Evolutionary conservation across 2,329 filamentous ascomycete species (phyloP), one percentile per base, ranked within the genome.

Genomic region (Lasiodiplodia sp.): DNA sequence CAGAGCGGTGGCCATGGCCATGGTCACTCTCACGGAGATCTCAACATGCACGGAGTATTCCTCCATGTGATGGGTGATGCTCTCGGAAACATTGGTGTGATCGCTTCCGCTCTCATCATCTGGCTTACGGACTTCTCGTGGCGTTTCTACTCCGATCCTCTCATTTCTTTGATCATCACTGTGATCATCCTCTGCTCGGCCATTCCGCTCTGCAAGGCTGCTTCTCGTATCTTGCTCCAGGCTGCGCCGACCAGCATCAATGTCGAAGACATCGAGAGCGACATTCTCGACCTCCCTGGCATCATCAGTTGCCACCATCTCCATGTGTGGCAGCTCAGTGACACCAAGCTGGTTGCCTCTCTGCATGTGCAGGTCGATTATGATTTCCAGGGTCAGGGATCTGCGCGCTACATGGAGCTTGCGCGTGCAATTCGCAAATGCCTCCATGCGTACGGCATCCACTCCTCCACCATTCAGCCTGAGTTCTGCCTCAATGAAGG

Each of bases 321-420:
- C 25, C 96, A 99, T 78, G 94, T 99, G 71, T 99, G 96, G 96
- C 95, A 98, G 80, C 87, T 99, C 40, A 97, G 92, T 18, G 95
- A 98, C 77, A 96, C 94, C 65, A 97, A 97, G 83, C 86, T 97
- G 40, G 91, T 99, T 47, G 95, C 96, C 14, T 96, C 92, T 12
- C 88, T 99, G 80, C 96, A 99, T 77, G 91, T 99, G 55, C 93
- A 97, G 78, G 91, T 99, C 25, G 89, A 90, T 57, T 97, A 97
- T 78, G 92, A 94, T 73, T 94, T 97, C 79, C 91, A 94, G 76
- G 92, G 92, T 60, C 89, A 94, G 73, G 91, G 91, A 52, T 88
- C 86, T 0, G 86, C 87, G 67, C 89, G 91, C 75, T 99, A 98
- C 82, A 99, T 99, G 95, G 87, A 90, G 71, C 87, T 99, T 49